These are phyloP conservation scores for Ogataea neopini DNA, from an alignment of 805 yeast species.

Conservation along the genomic window DNA sequence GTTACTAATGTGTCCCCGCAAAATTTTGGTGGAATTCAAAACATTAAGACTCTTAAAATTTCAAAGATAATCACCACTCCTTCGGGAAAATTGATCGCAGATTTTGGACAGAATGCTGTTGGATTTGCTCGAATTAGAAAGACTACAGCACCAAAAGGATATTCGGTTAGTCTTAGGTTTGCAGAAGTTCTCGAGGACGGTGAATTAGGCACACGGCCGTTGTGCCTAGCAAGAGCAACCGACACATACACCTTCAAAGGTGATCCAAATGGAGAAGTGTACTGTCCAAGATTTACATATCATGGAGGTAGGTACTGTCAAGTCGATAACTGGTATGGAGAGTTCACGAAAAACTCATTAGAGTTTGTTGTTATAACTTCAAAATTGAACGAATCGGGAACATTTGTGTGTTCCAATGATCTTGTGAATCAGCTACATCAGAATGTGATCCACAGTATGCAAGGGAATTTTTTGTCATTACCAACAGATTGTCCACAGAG, in stretches of 20 bases:
- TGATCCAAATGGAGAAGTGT: constrained; percentile 20
- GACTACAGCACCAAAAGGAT: constrained; percentile 21
- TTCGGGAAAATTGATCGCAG: constrained; percentile 25
- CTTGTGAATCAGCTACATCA: constrained; percentile 20
- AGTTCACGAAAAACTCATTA: constrained; percentile 13
- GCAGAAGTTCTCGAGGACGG: constrained; percentile 31
- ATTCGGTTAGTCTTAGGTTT: constrained; percentile 17
- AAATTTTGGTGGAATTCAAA: constrained; percentile 17
- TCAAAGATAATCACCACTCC: constrained; percentile 16
- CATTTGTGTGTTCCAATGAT: constrained; percentile 24
- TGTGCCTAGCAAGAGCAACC: constrained; percentile 24
- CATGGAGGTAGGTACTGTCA: constrained; percentile 30
- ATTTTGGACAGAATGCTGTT: constrained; percentile 29
- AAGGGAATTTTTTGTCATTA: constrained; percentile 27
- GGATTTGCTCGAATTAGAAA: constrained; percentile 23
- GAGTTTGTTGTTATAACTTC: constrained; percentile 21
- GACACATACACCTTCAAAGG: constrained; percentile 25
- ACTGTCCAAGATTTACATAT: constrained; percentile 25
- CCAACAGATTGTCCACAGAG: constrained; percentile 33
- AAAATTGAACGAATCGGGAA: constrained; percentile 20
- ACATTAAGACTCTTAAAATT: constrained; percentile 19
- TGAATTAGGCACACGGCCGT: constrained; percentile 27
- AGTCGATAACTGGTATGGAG: constrained; percentile 25
- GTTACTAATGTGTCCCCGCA: constrained; percentile 10
- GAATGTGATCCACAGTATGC: constrained; percentile 25